These are phyloP conservation scores for Trichoderma semiorbis DNA, from an alignment of 2,329 filamentous ascomycete species.

Conservation along the genomic window DNA sequence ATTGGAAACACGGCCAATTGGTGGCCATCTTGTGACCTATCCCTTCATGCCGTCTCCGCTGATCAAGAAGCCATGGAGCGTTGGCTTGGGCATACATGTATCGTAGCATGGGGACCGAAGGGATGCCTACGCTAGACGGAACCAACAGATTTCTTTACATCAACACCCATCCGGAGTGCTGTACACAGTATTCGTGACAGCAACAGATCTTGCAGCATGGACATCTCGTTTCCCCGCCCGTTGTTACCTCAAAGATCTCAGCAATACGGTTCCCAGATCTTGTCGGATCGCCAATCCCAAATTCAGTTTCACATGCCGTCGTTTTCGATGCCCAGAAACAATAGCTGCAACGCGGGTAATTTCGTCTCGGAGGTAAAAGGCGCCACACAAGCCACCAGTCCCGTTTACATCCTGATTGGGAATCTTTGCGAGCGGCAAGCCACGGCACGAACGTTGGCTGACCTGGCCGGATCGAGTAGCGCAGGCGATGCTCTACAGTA, in stretches of 20 bases:
- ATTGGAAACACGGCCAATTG: neutral
- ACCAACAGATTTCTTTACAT: constrained; percentile 4
- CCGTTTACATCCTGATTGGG: constrained; percentile 1
- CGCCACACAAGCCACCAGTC: constrained; percentile 9
- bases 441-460: neutral
- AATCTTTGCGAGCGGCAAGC: constrained; percentile 10
- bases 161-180: neutral
- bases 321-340: neutral
- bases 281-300: neutral
- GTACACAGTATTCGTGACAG: constrained; percentile 8
- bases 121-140: neutral
- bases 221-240: constrained; percentile 10
- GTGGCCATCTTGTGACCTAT: constrained; percentile 3
- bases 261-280: neutral
- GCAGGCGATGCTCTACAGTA: constrained; percentile 1
- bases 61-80: neutral
- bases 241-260: constrained; percentile 12
- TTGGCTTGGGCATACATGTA: neutral
- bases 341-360: neutral
- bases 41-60: neutral
- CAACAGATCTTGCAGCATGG: constrained; percentile 9
- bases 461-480: constrained; percentile 8
- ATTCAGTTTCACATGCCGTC: neutral
- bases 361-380: constrained; percentile 1
- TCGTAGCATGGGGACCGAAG: neutral